A percentile compares a stretch with the other conserved stretches of the same genome.
These are phyloP conservation scores for Catharanthus roseus DNA, from an alignment of 257 asterid genomes.

Conservation along the genomic window DNA sequence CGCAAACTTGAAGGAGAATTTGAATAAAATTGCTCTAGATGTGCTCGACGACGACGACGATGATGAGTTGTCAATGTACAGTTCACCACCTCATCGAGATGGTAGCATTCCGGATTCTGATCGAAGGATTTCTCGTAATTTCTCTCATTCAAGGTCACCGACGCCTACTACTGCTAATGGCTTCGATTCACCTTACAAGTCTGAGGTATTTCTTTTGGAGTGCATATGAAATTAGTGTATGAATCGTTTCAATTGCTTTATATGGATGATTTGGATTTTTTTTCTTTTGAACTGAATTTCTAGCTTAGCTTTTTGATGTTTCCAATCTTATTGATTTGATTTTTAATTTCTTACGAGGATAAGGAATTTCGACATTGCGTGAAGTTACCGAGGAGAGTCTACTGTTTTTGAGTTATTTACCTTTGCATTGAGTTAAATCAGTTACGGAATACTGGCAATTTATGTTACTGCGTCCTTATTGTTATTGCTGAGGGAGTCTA, in stretches of 20 bases:
- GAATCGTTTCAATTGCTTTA: not conserved
- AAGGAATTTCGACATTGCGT: not conserved
- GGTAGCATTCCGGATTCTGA: slow-evolving; percentile 38
- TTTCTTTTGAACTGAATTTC: not conserved
- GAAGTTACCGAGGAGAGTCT: not conserved
- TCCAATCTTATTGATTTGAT: not conserved
- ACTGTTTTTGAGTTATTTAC: not conserved
- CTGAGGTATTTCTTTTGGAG: slow-evolving; percentile 43
- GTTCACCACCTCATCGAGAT: slow-evolving; percentile 52
- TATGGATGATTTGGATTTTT: not conserved
- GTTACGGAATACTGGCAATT: not conserved
- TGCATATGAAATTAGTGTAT: not conserved
- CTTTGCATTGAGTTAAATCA: not conserved
- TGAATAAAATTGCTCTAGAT: slow-evolving; percentile 81
- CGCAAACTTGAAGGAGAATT: slow-evolving; percentile 76
- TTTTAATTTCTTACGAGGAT: too few species aligned
- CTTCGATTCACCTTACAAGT: slow-evolving; percentile 43
- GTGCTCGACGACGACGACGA: slow-evolving; percentile 59
- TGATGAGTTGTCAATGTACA: slow-evolving; percentile 47
- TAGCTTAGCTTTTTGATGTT: not conserved
- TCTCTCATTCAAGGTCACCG: slow-evolving; percentile 45
- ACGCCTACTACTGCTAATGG: slow-evolving; percentile 66
- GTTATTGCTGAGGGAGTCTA: not conserved
- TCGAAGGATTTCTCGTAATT: slow-evolving; percentile 55
- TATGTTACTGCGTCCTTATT: not conserved